Evolutionary conservation across 2,329 filamentous ascomycete species (phyloP).

Genomic region (Alternaria arbusti): DNA sequence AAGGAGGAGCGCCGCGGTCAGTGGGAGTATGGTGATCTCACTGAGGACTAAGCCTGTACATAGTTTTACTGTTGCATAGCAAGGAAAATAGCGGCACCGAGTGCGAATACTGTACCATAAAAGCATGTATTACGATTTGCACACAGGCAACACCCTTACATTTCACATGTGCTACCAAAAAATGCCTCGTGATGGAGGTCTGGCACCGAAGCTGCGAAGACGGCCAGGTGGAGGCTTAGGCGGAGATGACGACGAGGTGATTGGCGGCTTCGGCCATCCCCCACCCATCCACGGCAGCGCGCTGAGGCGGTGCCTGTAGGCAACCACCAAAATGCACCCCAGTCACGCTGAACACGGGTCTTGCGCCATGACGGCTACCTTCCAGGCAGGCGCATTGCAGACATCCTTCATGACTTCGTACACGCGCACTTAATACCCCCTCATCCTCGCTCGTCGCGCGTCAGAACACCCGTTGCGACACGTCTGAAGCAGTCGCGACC

Average conservation of each 20-base stretch:
- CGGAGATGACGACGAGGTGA: constrained; percentile 8
- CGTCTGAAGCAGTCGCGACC: constrained; percentile 4
- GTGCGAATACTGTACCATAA: not conserved
- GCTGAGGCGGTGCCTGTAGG: constrained; percentile 28
- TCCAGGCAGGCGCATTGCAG: constrained; percentile 36
- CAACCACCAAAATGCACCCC: constrained; percentile 40
- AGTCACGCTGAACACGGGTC: constrained; percentile 23
- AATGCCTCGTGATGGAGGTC: not conserved
- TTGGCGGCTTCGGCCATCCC: constrained; percentile 11
- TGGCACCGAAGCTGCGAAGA: not conserved
- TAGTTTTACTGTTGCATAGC: not conserved
- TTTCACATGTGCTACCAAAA: not conserved
- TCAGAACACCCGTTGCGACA: constrained; percentile 8
- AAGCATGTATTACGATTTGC: not conserved
- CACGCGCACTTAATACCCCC: constrained; percentile 11
- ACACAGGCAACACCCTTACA: not conserved
- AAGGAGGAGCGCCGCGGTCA: constrained; percentile 83
- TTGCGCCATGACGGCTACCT: constrained; percentile 35
- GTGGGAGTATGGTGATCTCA: constrained; percentile 98
- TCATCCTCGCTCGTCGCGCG: constrained; percentile 8
- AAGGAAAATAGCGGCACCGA: not conserved
- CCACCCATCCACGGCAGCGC: constrained; percentile 5
- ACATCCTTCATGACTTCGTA: constrained; percentile 26
- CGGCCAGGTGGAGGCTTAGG: constrained; percentile 6
- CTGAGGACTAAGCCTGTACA: constrained; percentile 60